Base-by-base conservation (phyloP, 345 rosid genomes). In the Dipteronia sinensis region DNA sequence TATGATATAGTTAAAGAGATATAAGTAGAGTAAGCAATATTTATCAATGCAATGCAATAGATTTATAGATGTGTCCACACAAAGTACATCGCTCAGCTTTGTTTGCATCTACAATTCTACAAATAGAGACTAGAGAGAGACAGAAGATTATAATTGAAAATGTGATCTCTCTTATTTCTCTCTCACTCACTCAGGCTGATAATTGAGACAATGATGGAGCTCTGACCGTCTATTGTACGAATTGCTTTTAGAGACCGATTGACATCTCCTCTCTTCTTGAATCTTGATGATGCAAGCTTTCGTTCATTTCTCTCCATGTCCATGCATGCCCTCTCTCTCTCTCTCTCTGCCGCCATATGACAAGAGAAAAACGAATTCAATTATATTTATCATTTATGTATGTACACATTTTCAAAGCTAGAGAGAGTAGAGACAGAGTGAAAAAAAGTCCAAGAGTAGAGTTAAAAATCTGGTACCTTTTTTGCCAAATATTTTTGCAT, bases 141-240 rank as follows among this genome's bases (percentile, higher is more conserved):
- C 4, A 13, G 55, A 1, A 11, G 13, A 12, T 10, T 3, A 2
- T 4, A 3, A 49, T 10, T 49, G 55, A 49, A 49, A 49, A 38
- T 46, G n/a, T 63, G 11, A 7, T 42, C 22, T 4, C 3, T 59
- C 67, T 40, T 22, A 56, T 22, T 20, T 42, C 38, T 4, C 3
- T 59, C 67, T 42, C 58, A 59, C 56, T 13, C 67, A 6, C 20
- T 47, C 70, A 49, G 53, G 65, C 78, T 65, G 64, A 83, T 85
- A 79, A 85, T 83, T 83, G 85, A 83, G 88, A 85, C 80, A 87
- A 87, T 85, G 87, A 87, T 87, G 83, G 88, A 77, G 89, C 87
- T 85, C 90, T 90, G 89, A 80, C 81, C 46, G 73, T 74, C 77
- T 76, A 76, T 76, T 73, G 86, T 84, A 87, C 84, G 78, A 81